Evolutionary conservation across 2,329 filamentous ascomycete species (phyloP), one percentile per base, ranked within the genome.

Genomic region (Ophiostoma pallidulum): DNA sequence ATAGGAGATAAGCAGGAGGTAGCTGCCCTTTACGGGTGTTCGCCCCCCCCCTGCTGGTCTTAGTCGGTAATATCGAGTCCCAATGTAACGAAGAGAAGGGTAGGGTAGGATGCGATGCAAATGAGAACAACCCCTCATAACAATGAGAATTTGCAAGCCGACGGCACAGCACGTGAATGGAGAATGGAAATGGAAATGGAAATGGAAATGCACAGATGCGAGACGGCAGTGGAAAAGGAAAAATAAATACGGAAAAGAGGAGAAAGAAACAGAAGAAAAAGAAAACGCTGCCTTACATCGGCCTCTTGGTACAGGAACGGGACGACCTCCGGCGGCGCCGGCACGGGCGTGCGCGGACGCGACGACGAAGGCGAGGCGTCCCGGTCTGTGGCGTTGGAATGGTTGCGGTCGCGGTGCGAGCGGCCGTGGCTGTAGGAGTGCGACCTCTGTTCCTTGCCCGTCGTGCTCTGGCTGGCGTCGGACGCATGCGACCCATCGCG

Each of bases 301-400:
- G 77, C 77, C 62, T 92, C 87, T 66, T 97, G 92, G 62, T 92
- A 97, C 53, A 94, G 75, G 75, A 95, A 98, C n/a, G 92, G 92
- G 33, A 94, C 92, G 49, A 98, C 89, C 66, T 97, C 91, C 59
- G 87, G 91, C 12, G 86, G 92, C 12, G 86, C 87, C 36, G 86
- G 86, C 44, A 89, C 74, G 12, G 90, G 89, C n/a, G 87, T 94
- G 57, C 84, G 77, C 41, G 90, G 87, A 56, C 87, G 76, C 24
- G 85, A 89, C 28, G 78, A 80, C 45, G 78, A 76, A 35, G 88
- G 88, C 45, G 90, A 94, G 39, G 74, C 75, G 53, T 90, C 83
- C 51, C 82, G 73, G 60, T 92, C 80, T 46, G 80, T 82, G 45
- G 78, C 78, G 64, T 79, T 80, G 45, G 90, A 96, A 63, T 87